Evolutionary conservation across 2,329 filamentous ascomycete genomes (phyloP).

Genomic region (Epichloe sibirici): DNA sequence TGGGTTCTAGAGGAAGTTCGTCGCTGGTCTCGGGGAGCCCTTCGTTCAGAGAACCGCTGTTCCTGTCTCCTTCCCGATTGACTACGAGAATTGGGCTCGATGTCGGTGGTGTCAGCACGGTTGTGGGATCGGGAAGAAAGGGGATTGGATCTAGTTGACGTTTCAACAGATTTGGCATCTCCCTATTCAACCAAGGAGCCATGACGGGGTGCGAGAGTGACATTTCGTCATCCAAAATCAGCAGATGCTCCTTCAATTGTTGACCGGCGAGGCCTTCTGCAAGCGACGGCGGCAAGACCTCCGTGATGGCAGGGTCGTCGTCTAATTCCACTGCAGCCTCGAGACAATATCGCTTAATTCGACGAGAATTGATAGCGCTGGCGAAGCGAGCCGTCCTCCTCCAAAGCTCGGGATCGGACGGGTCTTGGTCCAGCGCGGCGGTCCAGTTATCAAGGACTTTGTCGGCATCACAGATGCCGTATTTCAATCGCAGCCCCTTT

Average conservation of each 20-base stretch:
- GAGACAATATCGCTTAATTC: conserved; percentile 49
- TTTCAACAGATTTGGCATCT: conserved; percentile 37
- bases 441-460: conserved; percentile 44
- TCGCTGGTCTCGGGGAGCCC: background rate
- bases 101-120: conserved; percentile 21
- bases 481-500: conserved; percentile 14
- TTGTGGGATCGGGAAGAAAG: conserved; percentile 44
- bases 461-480: conserved; percentile 22
- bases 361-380: conserved; percentile 42
- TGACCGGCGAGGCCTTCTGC: conserved; percentile 52
- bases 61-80: background rate
- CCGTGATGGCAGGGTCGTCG: conserved; percentile 50
- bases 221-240: conserved; percentile 41
- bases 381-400: conserved; percentile 46
- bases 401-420: conserved; percentile 57
- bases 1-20: conserved; percentile 1
- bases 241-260: conserved; percentile 44
- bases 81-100: conserved; percentile 6
- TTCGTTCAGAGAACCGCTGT: background rate
- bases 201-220: conserved; percentile 49
- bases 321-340: conserved; percentile 56
- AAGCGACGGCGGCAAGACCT: conserved; percentile 50
- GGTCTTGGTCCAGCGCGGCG: conserved; percentile 49
- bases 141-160: conserved; percentile 49
- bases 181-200: conserved; percentile 40